A percentile compares a stretch with the other conserved stretches of the same genome.
Conservation (phyloP, 371 early-diverging fungal species). For the Rhizopus delemar region DNA sequence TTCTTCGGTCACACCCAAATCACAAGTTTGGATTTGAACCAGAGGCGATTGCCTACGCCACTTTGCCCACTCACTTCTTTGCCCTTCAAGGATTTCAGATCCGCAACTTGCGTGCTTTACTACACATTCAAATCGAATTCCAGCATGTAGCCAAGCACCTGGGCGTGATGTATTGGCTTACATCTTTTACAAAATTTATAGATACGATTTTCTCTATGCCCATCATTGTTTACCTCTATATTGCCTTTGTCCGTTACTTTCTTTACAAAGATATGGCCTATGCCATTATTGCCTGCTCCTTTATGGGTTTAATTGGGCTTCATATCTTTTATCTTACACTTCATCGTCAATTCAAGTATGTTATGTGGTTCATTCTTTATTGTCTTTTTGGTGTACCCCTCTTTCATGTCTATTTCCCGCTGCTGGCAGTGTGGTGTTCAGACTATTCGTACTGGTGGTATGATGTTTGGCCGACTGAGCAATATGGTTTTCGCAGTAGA, state of each 20-base stretch:
- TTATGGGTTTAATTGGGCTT: slow-evolving; percentile 29
- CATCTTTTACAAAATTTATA: slow-evolving; percentile 40
- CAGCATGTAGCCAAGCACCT: slow-evolving; percentile 37
- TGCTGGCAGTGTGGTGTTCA: slow-evolving; percentile 41
- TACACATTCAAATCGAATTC: slow-evolving; percentile 50
- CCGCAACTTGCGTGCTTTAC: slow-evolving; percentile 35
- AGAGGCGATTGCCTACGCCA: slow-evolving; percentile 47
- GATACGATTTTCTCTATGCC: slow-evolving; percentile 48
- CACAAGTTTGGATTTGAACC: slow-evolving; percentile 52
- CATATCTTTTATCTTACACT: slow-evolving; percentile 45
- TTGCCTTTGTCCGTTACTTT: slow-evolving; percentile 36
- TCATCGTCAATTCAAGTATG: slow-evolving; percentile 50
- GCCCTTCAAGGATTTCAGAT: slow-evolving; percentile 43
- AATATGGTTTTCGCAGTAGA: slow-evolving; percentile 24
- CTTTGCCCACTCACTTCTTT: slow-evolving; percentile 42
- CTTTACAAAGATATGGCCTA: slow-evolving; percentile 29
- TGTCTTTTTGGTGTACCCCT: slow-evolving; percentile 40
- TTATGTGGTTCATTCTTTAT: slow-evolving; percentile 48
- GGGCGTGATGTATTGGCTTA: slow-evolving; percentile 43
- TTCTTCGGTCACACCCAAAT: slow-evolving; percentile 46
- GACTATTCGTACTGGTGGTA: slow-evolving; percentile 46
- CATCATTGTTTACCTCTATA: slow-evolving; percentile 44
- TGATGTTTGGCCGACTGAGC: slow-evolving; percentile 45
- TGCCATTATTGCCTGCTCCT: slow-evolving; percentile 38
- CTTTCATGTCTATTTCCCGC: slow-evolving; percentile 46